A percentile compares a stretch with the other conserved stretches of the same genome.
These are phyloP conservation scores for Mucor irregularis DNA, from an alignment of 371 early-diverging fungal genomes.

Conservation along the genomic window DNA sequence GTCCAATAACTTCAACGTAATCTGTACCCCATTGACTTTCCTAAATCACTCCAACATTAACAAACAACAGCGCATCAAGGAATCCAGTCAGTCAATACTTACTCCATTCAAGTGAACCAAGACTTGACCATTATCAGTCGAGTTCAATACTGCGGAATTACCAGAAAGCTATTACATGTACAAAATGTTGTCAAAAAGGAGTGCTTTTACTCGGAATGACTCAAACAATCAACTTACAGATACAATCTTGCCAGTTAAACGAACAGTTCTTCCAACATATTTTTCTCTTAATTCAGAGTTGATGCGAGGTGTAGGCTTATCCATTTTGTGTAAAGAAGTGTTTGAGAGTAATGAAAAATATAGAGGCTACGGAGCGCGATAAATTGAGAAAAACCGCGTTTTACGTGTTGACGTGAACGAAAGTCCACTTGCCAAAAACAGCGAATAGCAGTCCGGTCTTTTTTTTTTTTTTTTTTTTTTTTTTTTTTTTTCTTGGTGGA, in stretches of 20 bases:
- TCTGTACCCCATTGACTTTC: slow-evolving; percentile 45
- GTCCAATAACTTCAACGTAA: slow-evolving; percentile 51
- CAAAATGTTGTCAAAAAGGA: no score
- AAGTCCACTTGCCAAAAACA: not conserved
- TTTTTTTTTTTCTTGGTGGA: no score
- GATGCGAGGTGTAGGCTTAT: slow-evolving; percentile 66
- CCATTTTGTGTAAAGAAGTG: slow-evolving; percentile 55
- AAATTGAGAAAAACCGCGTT: no score
- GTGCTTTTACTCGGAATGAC: no score
- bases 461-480: slow-evolving; percentile 3
- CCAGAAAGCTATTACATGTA: slow-evolving; percentile 63
- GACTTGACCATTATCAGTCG: slow-evolving; percentile 54
- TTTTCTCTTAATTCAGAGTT: slow-evolving; percentile 59
- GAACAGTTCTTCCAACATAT: slow-evolving; percentile 54
- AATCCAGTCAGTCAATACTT: slow-evolving; percentile 16
- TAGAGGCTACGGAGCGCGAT: no score
- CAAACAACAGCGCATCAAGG: not conserved
- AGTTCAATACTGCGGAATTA: slow-evolving; percentile 50
- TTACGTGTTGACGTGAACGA: not conserved
- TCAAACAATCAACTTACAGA: slow-evolving; percentile 50
- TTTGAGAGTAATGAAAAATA: no score
- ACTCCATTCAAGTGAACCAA: slow-evolving; percentile 53
- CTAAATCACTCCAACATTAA: slow-evolving; percentile 24
- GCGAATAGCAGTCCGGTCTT: not conserved
- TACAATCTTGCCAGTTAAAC: slow-evolving; percentile 55